Percentiles rank a stretch among this genome's conserved stretches.
These are phyloP conservation scores for Ustilago cynodontis DNA, from an alignment of 1,284 basidiomycete genomes.

Conservation along the genomic window DNA sequence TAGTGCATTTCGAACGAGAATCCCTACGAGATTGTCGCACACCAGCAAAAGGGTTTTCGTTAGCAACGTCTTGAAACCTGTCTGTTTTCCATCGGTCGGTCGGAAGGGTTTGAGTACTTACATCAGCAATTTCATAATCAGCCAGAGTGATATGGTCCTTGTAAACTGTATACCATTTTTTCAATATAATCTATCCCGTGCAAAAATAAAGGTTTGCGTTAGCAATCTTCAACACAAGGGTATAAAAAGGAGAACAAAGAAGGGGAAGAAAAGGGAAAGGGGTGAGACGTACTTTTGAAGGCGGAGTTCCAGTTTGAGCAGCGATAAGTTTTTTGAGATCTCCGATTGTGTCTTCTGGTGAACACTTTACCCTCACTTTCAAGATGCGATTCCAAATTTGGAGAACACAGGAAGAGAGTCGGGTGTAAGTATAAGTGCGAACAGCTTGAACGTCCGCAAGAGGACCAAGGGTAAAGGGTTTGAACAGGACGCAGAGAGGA, in stretches of 20 bases:
- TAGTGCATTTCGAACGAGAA: slow-evolving; percentile 53
- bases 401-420: background rate
- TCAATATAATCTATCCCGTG: slow-evolving; percentile 81
- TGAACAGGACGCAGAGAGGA: too few relatives aligned
- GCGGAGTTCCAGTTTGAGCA: slow-evolving; percentile 91
- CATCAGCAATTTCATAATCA: slow-evolving; percentile 80
- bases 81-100: too few relatives aligned
- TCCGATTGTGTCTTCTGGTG: slow-evolving; percentile 91
- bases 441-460: too few relatives aligned
- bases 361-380: slow-evolving; percentile 69
- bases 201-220: background rate
- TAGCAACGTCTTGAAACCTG: too few relatives aligned
- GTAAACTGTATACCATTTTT: slow-evolving; percentile 81
- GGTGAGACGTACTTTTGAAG: slow-evolving; percentile 67
- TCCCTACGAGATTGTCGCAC: slow-evolving; percentile 25
- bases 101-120: too few relatives aligned
- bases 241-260: too few relatives aligned
- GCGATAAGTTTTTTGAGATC: slow-evolving; percentile 97
- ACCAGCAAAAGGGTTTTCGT: too few relatives aligned
- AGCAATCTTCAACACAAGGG: too few relatives aligned
- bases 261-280: too few relatives aligned
- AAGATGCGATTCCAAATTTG: too few relatives aligned
- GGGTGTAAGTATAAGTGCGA: too few relatives aligned
- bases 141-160: slow-evolving; percentile 82
- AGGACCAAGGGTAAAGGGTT: background rate